A percentile compares a stretch with the other conserved stretches of the same genome.
These are phyloP conservation scores for Termitomyces eurrhizus DNA, from an alignment of 768 basidiomycete genomes.

Conservation along the genomic window DNA sequence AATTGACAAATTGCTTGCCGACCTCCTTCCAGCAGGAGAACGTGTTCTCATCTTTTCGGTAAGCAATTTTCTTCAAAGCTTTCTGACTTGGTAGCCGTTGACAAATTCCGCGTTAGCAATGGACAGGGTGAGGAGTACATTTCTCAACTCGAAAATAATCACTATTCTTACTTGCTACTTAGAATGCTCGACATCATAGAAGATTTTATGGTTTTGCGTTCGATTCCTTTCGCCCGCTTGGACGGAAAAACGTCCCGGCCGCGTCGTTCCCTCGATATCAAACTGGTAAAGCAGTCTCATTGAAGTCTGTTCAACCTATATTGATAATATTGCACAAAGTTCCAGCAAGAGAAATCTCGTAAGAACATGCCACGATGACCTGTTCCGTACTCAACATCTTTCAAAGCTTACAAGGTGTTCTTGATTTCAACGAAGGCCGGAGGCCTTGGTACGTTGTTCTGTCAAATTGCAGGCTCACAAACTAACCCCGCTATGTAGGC, in stretches of 20 bases:
- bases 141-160: not conserved
- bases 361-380: constrained; percentile 17
- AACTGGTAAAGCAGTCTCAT: constrained; percentile 33
- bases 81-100: not conserved
- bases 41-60: constrained; percentile 69
- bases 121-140: constrained; percentile 38
- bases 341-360: constrained; percentile 58
- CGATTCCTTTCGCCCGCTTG: constrained; percentile 55
- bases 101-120: constrained; percentile 42
- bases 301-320: not conserved
- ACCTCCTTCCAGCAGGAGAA: constrained; percentile 56
- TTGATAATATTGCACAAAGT: constrained; percentile 27
- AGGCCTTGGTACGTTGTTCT: constrained; percentile 47
- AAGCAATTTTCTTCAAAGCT: constrained; percentile 15
- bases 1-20: constrained; percentile 55
- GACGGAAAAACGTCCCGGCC: constrained; percentile 54
- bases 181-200: constrained; percentile 70
- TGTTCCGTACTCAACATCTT: not conserved
- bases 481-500: constrained; percentile 33
- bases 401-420: constrained; percentile 59
- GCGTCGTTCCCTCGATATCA: constrained; percentile 54
- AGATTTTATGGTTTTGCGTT: constrained; percentile 60
- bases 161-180: constrained; percentile 2
- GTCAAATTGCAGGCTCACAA: constrained; percentile 15
- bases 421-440: constrained; percentile 70